phyloP scores from a whole-genome alignment of 768 basidiomycete genomes.

The Cytidiella melzeri region DNA sequence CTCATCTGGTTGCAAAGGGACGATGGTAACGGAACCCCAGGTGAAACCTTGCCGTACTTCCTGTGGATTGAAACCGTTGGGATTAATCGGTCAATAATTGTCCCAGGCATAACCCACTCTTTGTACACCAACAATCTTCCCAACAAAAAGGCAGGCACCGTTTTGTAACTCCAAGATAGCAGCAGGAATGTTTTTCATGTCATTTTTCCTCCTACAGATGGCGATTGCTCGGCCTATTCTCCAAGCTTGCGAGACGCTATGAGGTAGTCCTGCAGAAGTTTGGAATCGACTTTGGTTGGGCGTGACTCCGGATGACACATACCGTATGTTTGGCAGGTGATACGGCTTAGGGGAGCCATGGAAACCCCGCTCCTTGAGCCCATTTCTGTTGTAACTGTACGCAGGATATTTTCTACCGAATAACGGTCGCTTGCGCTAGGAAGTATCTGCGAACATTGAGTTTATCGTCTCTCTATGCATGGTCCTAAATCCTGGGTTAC shows the following conservation, averaged over 20 bases:
- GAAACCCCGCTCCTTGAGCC: conserved; percentile 24
- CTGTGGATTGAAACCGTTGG: conserved; percentile 6
- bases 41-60: conserved; percentile 28
- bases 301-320: not conserved
- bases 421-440: conserved; percentile 17
- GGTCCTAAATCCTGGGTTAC: too few relatives aligned
- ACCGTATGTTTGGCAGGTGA: conserved; percentile 24
- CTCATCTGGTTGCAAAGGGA: conserved; percentile 24
- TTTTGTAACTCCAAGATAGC: conserved; percentile 27
- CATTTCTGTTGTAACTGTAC: conserved; percentile 24
- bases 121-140: conserved; percentile 49
- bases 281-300: not conserved
- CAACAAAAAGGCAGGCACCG: conserved; percentile 44
- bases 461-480: too few relatives aligned
- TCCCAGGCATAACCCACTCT: conserved; percentile 10
- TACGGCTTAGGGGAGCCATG: conserved; percentile 22
- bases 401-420: conserved; percentile 22
- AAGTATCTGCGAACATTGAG: conserved; percentile 12
- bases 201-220: conserved; percentile 41
- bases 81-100: too few relatives aligned
- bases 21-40: conserved; percentile 28
- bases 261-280: conserved; percentile 27
- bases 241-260: conserved; percentile 57
- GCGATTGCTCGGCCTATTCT: conserved; percentile 54
- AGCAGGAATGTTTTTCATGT: conserved; percentile 29